Conservation (phyloP, 2,329 filamentous ascomycete genomes). For the Endocalyx cinctus region DNA sequence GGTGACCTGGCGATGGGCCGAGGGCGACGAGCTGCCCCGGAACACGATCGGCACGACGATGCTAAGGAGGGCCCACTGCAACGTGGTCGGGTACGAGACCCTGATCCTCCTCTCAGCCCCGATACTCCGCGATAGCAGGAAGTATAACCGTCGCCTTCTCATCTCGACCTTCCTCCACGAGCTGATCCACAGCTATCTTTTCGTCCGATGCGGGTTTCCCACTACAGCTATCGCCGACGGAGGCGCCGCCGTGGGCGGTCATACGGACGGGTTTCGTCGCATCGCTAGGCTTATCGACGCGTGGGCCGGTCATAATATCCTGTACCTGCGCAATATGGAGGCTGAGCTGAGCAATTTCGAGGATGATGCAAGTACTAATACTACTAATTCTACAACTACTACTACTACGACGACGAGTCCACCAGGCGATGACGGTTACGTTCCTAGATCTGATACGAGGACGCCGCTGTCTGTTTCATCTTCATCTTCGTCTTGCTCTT, state of each 20-base stretch:
- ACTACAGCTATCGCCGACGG: too few species aligned
- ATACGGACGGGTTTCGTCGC: constrained; percentile 54
- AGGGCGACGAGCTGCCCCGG: constrained; percentile 52
- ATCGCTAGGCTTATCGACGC: constrained; percentile 58
- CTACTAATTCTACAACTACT: too few species aligned
- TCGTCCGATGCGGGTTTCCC: constrained; percentile 56
- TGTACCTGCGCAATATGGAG: constrained; percentile 56
- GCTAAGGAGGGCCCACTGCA: constrained; percentile 44
- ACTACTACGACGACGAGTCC: too few species aligned
- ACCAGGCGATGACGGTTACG: too few species aligned
- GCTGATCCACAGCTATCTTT: constrained; percentile 63
- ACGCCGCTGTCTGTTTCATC: too few species aligned
- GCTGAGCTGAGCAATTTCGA: constrained; percentile 54
- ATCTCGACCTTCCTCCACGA: constrained; percentile 64
- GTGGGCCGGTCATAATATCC: constrained; percentile 53
- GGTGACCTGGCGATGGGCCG: constrained; percentile 60
- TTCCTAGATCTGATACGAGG: too few species aligned
- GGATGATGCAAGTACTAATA: too few species aligned
- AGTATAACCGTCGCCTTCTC: constrained; percentile 56
- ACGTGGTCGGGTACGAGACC: too few species aligned
- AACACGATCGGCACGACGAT: constrained; percentile 61
- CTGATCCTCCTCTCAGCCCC: constrained; percentile 57
- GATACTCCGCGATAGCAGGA: constrained; percentile 50
- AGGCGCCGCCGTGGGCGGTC: constrained; percentile 52
- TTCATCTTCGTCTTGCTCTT: too few species aligned